Conservation (phyloP, 441 rosid genomes). For the Pelargonium australe region DNA sequence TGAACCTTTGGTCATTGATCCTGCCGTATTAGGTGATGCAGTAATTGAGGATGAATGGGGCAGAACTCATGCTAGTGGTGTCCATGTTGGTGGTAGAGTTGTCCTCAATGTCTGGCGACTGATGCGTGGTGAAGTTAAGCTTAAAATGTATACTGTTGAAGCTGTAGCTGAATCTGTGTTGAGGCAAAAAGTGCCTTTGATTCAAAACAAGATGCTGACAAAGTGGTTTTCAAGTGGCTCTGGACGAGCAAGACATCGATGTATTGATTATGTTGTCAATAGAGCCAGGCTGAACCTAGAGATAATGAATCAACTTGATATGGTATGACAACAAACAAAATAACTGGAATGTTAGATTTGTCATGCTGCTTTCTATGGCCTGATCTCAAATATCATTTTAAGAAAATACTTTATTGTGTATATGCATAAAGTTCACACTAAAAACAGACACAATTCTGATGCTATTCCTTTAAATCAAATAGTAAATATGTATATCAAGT, state of each 20-base stretch:
- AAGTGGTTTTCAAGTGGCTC: constrained; percentile 84
- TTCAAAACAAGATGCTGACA: constrained; percentile 56
- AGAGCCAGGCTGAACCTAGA: constrained; percentile 78
- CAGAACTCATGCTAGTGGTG: constrained; percentile 93
- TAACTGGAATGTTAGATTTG: neutral
- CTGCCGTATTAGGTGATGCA: constrained; percentile 43
- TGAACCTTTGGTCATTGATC: constrained; percentile 40
- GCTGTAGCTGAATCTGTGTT: constrained; percentile 83
- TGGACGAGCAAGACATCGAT: constrained; percentile 73
- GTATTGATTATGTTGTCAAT: constrained; percentile 62
- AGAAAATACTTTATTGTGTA: neutral
- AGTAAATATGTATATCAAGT: neutral
- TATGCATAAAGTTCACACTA: neutral
- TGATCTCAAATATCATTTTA: neutral
- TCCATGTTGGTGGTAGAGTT: constrained; percentile 93
- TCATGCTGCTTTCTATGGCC: constrained; percentile 1
- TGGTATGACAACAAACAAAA: constrained; percentile 42
- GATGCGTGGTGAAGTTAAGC: constrained; percentile 88
- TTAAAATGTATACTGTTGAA: constrained; percentile 75
- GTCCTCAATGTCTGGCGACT: constrained; percentile 90
- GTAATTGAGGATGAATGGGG: constrained; percentile 95
- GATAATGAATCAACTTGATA: constrained; percentile 82
- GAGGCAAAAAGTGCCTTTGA: constrained; percentile 72
- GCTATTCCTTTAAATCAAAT: neutral
- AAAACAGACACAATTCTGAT: neutral